Base-by-base conservation (phyloP, 371 early-diverging fungal genomes). In the Blakeslea trispora region DNA sequence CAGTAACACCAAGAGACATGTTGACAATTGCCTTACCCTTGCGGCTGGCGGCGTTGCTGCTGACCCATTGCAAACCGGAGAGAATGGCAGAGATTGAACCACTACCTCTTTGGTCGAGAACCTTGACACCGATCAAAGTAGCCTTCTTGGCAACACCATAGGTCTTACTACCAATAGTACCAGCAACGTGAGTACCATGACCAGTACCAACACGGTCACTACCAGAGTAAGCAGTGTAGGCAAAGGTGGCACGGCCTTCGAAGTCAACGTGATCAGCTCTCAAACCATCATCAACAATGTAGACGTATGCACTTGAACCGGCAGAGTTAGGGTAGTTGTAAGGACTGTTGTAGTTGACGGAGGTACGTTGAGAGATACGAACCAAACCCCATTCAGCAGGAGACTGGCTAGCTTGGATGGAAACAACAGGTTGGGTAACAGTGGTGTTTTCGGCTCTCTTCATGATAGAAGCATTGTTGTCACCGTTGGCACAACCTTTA, bases 101-200 rank as follows among this genome's bases (percentile, higher is more conserved):
- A 41, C 70, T 66, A 9, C 86, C 86, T 37, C 58, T 51, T 9
- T 60, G 54, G 50, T 82, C 77, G 45, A 91, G 66, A 31, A 88
- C 84, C 61, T 89, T 89, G 24, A 90, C 79, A 31, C 84, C 85
- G 28, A 83, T 76, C 7, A 90, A 32, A 2, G 53, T 68, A 8
- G 74, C 79, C 10, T 82, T 77, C 60, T 87, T 87, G 18, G 90
- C 87, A 21, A 91, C 81, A 49, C 90, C 92, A 60, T 59, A 77
- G 7, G 57, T 66, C 3, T 62, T 66, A 13, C 88, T 85, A 46
- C 77, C 89, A 44, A 89, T 81, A 41, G 82, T 81, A 24, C 89
- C 89, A 14, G 90, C 81, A 45, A 81, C 82, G 63, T 88, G 90
- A 13, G 91, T 90, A 22, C 92, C 92, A 7, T 28, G 28, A 28